Conservation (phyloP, 2,329 filamentous ascomycete genomes). For the Ceratocystis cacaofunesta region DNA sequence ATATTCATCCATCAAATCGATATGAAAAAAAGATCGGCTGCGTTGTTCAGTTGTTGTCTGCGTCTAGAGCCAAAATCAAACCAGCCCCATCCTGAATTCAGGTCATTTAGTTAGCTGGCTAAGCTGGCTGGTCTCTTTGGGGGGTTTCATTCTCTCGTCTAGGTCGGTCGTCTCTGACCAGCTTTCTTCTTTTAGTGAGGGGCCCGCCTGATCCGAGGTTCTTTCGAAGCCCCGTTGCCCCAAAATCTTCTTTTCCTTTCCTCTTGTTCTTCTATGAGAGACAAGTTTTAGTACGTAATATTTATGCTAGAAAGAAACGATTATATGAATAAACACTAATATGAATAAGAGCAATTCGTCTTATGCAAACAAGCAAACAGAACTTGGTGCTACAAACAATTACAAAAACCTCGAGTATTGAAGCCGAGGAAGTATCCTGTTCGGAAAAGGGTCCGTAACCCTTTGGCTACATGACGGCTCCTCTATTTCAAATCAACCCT, state of each 20-base stretch:
- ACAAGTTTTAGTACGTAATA: no score
- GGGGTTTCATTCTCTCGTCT: no score
- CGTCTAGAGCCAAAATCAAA: not conserved
- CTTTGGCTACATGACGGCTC: no score
- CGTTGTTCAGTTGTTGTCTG: no score
- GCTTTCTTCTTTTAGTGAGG: not conserved
- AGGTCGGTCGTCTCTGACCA: not conserved
- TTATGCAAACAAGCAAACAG: no score
- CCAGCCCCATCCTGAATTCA: not conserved
- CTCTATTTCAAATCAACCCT: no score
- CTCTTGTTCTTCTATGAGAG: not conserved
- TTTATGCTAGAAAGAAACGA: no score
- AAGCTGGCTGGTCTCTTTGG: not conserved
- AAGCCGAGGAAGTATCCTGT: no score
- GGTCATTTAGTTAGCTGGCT: not conserved
- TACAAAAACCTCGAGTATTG: no score
- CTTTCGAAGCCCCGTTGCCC: not conserved
- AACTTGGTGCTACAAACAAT: no score
- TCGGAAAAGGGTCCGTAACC: fast-evolving
- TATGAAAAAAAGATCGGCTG: not conserved
- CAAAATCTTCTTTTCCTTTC: not conserved
- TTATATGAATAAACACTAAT: no score
- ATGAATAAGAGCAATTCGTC: no score
- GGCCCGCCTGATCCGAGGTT: not conserved
- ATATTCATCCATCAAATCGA: not conserved